These are phyloP conservation scores for Chaetomium cochliodes DNA, from an alignment of 495 filamentous ascomycete species.

Conservation along the genomic window DNA sequence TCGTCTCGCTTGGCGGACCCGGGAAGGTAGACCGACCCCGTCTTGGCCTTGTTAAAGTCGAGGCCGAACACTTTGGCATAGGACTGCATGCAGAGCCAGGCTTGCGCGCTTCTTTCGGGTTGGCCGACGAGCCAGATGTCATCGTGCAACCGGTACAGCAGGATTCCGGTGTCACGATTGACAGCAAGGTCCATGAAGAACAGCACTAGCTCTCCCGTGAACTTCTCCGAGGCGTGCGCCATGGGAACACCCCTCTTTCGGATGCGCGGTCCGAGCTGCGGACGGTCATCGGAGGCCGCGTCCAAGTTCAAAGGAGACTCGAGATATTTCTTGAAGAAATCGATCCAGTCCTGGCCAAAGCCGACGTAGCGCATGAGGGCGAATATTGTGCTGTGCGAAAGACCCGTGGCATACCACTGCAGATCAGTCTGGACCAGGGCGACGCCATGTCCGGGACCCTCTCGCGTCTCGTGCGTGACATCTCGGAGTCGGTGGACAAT, in stretches of 20 bases:
- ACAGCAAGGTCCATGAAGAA: conserved; percentile 68
- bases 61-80: conserved; percentile 59
- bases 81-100: conserved; percentile 58
- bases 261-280: conserved; percentile 35
- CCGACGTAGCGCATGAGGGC: conserved; percentile 61
- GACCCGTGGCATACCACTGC: conserved; percentile 56
- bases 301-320: conserved; percentile 59
- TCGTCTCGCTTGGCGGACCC: conserved; percentile 25
- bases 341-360: conserved; percentile 56
- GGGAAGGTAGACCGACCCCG: conserved; percentile 54
- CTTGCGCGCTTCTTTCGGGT: conserved; percentile 52
- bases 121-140: conserved; percentile 71
- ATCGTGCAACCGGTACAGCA: conserved; percentile 65
- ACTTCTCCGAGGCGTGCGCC: conserved; percentile 59
- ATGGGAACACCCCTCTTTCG: conserved; percentile 62
- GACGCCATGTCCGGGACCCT: conserved; percentile 47
- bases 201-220: conserved; percentile 61
- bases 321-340: conserved; percentile 62
- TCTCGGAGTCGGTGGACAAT: conserved; percentile 50
- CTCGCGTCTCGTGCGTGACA: conserved; percentile 26
- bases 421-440: conserved; percentile 65
- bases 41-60: conserved; percentile 61
- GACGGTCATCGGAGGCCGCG: conserved; percentile 48
- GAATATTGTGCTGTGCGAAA: conserved; percentile 60
- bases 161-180: conserved; percentile 56